Conservation (phyloP, 805 yeast species). For the Pachysolen tannophilus region DNA sequence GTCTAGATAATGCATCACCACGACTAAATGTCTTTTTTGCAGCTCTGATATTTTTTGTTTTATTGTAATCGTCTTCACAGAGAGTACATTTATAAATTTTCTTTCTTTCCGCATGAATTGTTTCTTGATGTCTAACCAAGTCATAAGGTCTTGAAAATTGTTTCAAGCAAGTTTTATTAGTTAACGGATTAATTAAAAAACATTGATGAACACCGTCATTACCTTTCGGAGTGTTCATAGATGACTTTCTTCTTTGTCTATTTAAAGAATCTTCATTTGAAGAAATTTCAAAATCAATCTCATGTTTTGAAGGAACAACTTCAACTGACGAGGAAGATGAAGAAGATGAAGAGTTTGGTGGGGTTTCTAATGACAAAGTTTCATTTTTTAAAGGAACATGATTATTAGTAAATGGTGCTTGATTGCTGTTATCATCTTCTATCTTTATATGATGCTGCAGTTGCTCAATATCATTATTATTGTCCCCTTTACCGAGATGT, state of each 20-base stretch:
- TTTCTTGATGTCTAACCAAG: slow-evolving; percentile 90
- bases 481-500: not conserved
- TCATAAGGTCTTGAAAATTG: slow-evolving; percentile 93
- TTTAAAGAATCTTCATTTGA: not conserved
- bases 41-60: slow-evolving; percentile 30
- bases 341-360: no score
- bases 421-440: not conserved
- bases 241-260: slow-evolving; percentile 1
- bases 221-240: not conserved
- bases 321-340: not conserved
- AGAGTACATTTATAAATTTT: slow-evolving; percentile 79
- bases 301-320: not conserved
- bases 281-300: no score
- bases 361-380: no score
- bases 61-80: slow-evolving; percentile 65
- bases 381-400: no score
- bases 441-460: not conserved
- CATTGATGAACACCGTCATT: slow-evolving; percentile 41
- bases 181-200: slow-evolving; percentile 47
- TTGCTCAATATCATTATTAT: not conserved
- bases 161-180: slow-evolving; percentile 61
- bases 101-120: slow-evolving; percentile 86
- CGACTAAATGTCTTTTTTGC: slow-evolving; percentile 72
- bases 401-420: no score
- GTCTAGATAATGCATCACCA: slow-evolving; percentile 91